Conservation (phyloP, 306 rosid genomes). For the Biancaea sappan region DNA sequence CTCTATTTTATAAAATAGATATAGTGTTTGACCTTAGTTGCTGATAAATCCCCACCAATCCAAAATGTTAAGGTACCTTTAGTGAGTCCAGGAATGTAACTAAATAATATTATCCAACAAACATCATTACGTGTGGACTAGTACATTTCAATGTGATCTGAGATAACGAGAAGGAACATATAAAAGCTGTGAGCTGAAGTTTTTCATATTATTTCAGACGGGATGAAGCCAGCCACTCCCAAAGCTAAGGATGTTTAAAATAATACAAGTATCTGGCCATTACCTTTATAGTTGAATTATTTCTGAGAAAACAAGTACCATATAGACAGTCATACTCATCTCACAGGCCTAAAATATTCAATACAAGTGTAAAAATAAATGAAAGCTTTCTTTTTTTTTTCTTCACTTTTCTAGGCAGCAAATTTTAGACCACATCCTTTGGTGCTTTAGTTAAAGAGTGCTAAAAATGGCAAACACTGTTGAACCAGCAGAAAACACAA, state of each 20-base stretch:
- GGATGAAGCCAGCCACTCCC: background rate
- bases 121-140: background rate
- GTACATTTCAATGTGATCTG: background rate
- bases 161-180: background rate
- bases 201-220: background rate
- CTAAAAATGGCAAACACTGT: background rate
- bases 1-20: background rate
- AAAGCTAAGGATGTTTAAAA: background rate
- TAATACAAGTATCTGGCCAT: background rate
- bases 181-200: background rate
- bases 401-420: background rate
- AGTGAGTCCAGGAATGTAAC: background rate
- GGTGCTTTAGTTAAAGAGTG: background rate
- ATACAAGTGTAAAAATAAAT: background rate
- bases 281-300: background rate
- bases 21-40: background rate
- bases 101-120: background rate
- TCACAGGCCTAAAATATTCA: background rate
- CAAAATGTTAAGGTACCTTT: constrained; percentile 1
- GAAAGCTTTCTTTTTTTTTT: background rate
- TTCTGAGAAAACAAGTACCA: background rate
- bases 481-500: background rate
- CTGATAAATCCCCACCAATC: background rate
- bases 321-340: background rate
- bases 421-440: background rate